Conservation (phyloP, 2,329 filamentous ascomycete genomes). For the Neophaeococcomyces mojaviensis region DNA sequence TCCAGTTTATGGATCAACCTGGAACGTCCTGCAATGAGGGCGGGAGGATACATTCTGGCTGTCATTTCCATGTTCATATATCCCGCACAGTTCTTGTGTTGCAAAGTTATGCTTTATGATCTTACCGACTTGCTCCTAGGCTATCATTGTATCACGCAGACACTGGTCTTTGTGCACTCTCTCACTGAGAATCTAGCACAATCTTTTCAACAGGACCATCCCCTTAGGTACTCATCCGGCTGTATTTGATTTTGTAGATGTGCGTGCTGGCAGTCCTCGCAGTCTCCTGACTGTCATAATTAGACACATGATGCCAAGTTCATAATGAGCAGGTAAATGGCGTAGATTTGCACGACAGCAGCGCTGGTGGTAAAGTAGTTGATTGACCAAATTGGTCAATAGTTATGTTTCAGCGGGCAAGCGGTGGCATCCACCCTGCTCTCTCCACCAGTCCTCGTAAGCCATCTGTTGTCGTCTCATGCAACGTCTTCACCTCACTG, state of each 20-base stretch:
- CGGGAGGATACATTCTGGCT: neutral
- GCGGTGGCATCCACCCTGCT: neutral
- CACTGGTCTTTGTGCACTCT: neutral
- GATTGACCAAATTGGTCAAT: slow-evolving; percentile 4
- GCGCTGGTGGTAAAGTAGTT: neutral
- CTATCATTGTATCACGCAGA: neutral
- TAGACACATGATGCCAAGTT: neutral
- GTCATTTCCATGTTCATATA: neutral
- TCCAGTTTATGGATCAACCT: too few relatives aligned
- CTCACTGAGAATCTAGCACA: neutral
- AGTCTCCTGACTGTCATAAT: neutral
- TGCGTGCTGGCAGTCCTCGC: slow-evolving; percentile 2
- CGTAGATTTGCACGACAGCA: too few relatives aligned
- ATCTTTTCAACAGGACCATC: slow-evolving; percentile 2
- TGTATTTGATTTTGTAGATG: slow-evolving; percentile 10
- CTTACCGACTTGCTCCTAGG: neutral
- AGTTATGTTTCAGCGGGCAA: slow-evolving; percentile 8
- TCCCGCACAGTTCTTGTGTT: neutral
- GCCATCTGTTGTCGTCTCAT: neutral
- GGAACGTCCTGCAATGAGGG: neutral
- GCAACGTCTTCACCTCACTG: neutral
- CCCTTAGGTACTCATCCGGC: slow-evolving; percentile 1
- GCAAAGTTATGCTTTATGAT: neutral
- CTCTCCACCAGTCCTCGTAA: neutral
- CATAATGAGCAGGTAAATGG: neutral